These are phyloP conservation scores for Rhododendron ferrugineum DNA, from an alignment of 148 eudicot genomes.

Conservation along the genomic window DNA sequence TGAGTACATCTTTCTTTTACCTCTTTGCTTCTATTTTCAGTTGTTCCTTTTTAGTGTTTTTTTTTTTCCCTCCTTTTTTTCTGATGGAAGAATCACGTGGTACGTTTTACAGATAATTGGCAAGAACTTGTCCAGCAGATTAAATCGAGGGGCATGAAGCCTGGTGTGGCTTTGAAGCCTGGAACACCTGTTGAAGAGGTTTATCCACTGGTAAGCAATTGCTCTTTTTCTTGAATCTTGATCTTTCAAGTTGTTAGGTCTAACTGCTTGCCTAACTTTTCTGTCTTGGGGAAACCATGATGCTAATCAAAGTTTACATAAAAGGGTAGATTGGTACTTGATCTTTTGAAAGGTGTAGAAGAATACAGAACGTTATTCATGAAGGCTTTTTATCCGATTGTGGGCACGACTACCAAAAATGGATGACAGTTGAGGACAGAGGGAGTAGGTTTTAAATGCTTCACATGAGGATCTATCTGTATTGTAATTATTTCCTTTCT, in stretches of 20 bases:
- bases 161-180: conserved; percentile 92
- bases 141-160: conserved; percentile 77
- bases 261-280: neutral
- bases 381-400: neutral
- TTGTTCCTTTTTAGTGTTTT: neutral
- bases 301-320: too few species aligned
- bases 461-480: neutral
- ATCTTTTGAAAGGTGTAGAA: neutral
- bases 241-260: conserved; percentile 5
- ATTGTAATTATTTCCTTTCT: neutral
- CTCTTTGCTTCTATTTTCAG: neutral
- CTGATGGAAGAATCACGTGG: neutral
- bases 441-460: neutral
- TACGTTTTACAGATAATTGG: conserved; percentile 68
- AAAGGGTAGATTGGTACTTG: neutral
- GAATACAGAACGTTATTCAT: neutral
- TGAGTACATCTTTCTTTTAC: neutral
- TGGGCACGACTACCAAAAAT: neutral
- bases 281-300: neutral
- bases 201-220: conserved; percentile 60
- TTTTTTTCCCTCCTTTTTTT: neutral
- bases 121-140: conserved; percentile 69
- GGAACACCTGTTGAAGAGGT: conserved; percentile 88
- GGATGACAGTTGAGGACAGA: neutral
- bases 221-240: neutral